Percentiles rank a stretch among this genome's conserved stretches.
Evolutionary conservation across 169 alveolate genomes (phyloP).

Genomic region (Cyclospora cayetanensis): DNA sequence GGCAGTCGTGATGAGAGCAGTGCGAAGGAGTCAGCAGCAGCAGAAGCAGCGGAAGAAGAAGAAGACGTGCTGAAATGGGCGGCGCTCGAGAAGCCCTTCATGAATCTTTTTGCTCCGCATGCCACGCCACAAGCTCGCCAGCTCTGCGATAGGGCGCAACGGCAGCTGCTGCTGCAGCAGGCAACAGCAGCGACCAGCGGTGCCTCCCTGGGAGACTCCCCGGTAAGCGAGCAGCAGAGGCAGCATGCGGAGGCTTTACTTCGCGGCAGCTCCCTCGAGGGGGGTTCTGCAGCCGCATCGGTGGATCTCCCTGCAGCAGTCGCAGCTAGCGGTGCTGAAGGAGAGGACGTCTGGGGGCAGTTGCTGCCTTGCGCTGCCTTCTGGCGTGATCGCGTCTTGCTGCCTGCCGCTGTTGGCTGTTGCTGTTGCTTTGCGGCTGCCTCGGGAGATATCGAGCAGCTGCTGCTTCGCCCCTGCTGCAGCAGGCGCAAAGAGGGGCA

Average conservation of each 20-base stretch:
- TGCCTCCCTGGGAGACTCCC: too few species aligned
- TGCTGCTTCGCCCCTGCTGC: constrained; percentile 49
- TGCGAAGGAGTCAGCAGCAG: neutral
- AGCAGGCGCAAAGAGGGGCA: neutral
- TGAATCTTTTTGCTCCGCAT: neutral
- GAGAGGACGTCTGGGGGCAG: neutral
- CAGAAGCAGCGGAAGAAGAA: neutral
- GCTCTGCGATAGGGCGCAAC: neutral
- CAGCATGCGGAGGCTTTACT: neutral
- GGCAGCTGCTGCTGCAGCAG: constrained; percentile 13
- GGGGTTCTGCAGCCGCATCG: neutral
- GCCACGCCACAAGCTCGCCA: neutral
- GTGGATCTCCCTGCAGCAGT: neutral
- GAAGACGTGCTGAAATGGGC: neutral
- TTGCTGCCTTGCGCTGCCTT: constrained; percentile 23
- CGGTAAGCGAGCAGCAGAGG: constrained; percentile 32
- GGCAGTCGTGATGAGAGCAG: neutral
- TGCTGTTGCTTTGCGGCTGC: constrained; percentile 37
- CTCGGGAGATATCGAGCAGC: constrained; percentile 9
- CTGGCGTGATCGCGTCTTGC: constrained; percentile 12
- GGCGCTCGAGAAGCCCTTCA: neutral
- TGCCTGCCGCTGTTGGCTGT: constrained; percentile 26
- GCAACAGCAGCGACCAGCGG: constrained; percentile 1
- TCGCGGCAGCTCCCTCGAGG: neutral
- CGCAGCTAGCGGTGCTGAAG: neutral